Conservation (phyloP, 768 basidiomycete genomes). For the Cyclocybe aegerita region DNA sequence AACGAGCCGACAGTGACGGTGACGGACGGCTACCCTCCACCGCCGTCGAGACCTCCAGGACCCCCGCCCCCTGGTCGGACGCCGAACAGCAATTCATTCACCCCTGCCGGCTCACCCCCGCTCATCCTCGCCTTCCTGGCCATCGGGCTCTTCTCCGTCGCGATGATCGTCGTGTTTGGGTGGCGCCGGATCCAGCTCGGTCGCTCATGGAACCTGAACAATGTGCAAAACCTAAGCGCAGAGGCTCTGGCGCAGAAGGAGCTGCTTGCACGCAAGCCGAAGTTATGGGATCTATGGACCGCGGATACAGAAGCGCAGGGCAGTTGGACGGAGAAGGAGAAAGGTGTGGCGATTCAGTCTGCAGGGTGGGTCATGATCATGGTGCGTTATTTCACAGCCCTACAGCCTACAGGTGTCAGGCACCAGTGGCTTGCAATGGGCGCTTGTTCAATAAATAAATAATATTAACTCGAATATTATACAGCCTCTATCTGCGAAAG, state of each 20-base stretch:
- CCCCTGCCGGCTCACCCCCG: slow-evolving; percentile 44
- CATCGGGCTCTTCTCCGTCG: slow-evolving; percentile 53
- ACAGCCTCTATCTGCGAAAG: slow-evolving; percentile 20
- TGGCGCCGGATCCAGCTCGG: slow-evolving; percentile 37
- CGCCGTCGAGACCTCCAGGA: slow-evolving; percentile 5
- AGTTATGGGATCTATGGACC: slow-evolving; percentile 45
- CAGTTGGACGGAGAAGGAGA: slow-evolving; percentile 6
- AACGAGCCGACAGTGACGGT: neutral
- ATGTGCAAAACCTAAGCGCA: slow-evolving; percentile 1
- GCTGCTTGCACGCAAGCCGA: slow-evolving; percentile 31
- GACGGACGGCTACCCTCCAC: neutral
- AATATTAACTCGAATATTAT: slow-evolving; percentile 1
- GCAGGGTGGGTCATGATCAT: slow-evolving; percentile 36
- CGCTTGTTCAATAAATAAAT: neutral
- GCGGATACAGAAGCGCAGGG: slow-evolving; percentile 3
- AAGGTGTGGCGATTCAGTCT: slow-evolving; percentile 2
- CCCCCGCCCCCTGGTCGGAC: neutral
- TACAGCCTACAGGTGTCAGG: too few relatives aligned
- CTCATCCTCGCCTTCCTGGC: slow-evolving; percentile 61
- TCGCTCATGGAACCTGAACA: slow-evolving; percentile 5
- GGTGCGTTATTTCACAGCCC: slow-evolving; percentile 32
- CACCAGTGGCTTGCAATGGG: neutral
- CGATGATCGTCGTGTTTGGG: slow-evolving; percentile 47
- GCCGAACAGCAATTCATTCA: slow-evolving; percentile 13
- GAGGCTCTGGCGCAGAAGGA: neutral